A percentile compares a stretch with the other conserved stretches of the same genome.
Evolutionary conservation across 345 rosid genomes (phyloP).

Genomic region (Crucihimalaya himalaica): DNA sequence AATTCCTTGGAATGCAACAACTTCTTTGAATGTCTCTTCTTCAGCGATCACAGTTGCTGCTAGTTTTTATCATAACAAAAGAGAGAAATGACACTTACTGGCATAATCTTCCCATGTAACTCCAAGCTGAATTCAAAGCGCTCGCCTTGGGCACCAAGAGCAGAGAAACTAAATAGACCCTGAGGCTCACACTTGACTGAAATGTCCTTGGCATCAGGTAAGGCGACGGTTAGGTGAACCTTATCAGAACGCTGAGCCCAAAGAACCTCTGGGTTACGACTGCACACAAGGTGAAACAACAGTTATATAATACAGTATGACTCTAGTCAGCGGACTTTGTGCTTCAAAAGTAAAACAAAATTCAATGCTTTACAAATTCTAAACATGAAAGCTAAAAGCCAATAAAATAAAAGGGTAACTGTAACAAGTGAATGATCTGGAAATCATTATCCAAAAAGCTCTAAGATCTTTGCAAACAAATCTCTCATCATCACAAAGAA

Average conservation of each 20-base stretch:
- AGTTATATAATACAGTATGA: not conserved
- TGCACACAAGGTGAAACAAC: slow-evolving; percentile 28
- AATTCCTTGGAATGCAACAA: not conserved
- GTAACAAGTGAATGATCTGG: not conserved
- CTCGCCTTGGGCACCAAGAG: slow-evolving; percentile 71
- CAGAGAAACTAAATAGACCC: slow-evolving; percentile 79
- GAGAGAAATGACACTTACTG: slow-evolving; percentile 41
- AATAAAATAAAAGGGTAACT: not conserved
- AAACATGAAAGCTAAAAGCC: not conserved
- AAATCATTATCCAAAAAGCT: not conserved
- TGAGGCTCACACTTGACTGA: slow-evolving; percentile 74
- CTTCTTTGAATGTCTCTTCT: no score
- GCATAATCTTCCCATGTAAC: slow-evolving; percentile 58
- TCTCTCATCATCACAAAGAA: not conserved
- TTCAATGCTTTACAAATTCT: not conserved
- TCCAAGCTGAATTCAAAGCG: slow-evolving; percentile 65
- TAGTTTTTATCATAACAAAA: not conserved
- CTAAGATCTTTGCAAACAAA: not conserved
- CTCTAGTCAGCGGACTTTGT: not conserved
- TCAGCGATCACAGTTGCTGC: not conserved
- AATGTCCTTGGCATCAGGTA: slow-evolving; percentile 84
- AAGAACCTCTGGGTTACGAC: slow-evolving; percentile 93
- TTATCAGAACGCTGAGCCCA: slow-evolving; percentile 96
- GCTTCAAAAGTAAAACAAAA: not conserved
- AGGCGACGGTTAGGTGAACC: slow-evolving; percentile 72